Conservation (phyloP, 768 basidiomycete species). For the Termitomyces sp. region DNA sequence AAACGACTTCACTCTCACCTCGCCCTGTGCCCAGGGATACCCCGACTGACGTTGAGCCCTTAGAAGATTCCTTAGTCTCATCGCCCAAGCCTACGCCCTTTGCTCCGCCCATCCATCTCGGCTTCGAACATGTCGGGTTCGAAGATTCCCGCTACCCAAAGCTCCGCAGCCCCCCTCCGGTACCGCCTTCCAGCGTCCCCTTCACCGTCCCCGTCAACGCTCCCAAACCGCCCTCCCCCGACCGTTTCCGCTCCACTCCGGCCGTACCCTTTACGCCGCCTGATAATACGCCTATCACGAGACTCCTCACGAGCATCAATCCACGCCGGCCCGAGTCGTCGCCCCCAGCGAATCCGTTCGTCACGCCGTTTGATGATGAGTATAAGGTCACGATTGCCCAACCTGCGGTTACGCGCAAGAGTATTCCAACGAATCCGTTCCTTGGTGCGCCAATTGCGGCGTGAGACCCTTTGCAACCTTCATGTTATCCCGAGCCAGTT, state of each 20-base stretch:
- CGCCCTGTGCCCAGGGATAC: constrained; percentile 27
- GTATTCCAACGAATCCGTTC: constrained; percentile 53
- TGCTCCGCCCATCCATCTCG: constrained; percentile 27
- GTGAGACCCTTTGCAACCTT: background rate
- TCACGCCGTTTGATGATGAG: constrained; percentile 80
- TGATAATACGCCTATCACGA: constrained; percentile 35
- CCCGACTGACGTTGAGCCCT: constrained; percentile 29
- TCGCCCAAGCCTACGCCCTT: constrained; percentile 14
- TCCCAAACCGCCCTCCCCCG: background rate
- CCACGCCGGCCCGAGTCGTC: constrained; percentile 36
- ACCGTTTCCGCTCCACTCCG: constrained; percentile 4
- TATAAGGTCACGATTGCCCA: constrained; percentile 29
- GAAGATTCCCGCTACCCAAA: constrained; percentile 16
- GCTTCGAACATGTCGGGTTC: constrained; percentile 33
- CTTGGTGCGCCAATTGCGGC: constrained; percentile 3
- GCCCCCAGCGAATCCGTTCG: constrained; percentile 53
- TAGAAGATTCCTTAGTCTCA: constrained; percentile 12
- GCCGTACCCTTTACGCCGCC: constrained; percentile 15
- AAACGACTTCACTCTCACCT: constrained; percentile 23
- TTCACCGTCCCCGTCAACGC: background rate
- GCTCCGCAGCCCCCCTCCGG: background rate
- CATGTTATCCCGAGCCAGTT: background rate
- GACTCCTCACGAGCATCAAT: constrained; percentile 40
- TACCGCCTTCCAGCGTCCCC: background rate
- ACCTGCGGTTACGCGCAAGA: constrained; percentile 32